Evolutionary conservation across 75 land plant genomes (phyloP), one percentile per base, ranked within the genome.

Genomic region (Adiantum capillusveneris): DNA sequence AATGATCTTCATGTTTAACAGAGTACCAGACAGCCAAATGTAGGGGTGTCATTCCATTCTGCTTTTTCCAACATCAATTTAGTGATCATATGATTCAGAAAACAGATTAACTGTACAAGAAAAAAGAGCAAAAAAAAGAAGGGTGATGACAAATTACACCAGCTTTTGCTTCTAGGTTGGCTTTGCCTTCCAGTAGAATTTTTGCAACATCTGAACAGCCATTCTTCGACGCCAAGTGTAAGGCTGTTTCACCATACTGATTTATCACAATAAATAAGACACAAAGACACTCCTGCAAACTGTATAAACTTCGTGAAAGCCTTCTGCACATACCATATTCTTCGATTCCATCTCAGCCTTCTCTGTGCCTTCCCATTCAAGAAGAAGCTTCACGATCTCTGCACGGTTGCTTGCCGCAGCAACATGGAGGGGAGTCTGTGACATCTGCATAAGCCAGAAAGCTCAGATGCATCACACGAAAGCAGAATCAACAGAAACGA

Each of bases 11-110:
- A 41, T 73, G 59, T 49, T 61, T 74, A 0, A 77, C 69, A 14
- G 92, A 77, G 52, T 68, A 55, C 93, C 97, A 92, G 19, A 87
- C 93, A 52, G 93, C 88, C 53, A 92, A 72, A 53, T 92, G 97
- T 44, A 92, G 61, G 29, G 97, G 89, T 0, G 92, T 84, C 97
- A 92, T 92, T 12, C 93, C 97, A 80, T 92, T 92, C 97, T 92
- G 82, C 55, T 5, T 34, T 34, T n/a, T n/a, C n/a, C n/a, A n/a
- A n/a, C n/a, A n/a, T n/a, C n/a, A n/a, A n/a, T n/a, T n/a, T n/a
- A n/a, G n/a, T n/a, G n/a, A n/a, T n/a, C n/a, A n/a, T n/a, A n/a
- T n/a, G n/a, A n/a, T n/a, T n/a, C n/a, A n/a, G n/a, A n/a, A n/a
- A n/a, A n/a, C n/a, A n/a, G n/a, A n/a, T n/a, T n/a, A n/a, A n/a